Evolutionary conservation across 257 asterid genomes (phyloP), one percentile per base, ranked within the genome.

Genomic region (Coffea eugenioides): DNA sequence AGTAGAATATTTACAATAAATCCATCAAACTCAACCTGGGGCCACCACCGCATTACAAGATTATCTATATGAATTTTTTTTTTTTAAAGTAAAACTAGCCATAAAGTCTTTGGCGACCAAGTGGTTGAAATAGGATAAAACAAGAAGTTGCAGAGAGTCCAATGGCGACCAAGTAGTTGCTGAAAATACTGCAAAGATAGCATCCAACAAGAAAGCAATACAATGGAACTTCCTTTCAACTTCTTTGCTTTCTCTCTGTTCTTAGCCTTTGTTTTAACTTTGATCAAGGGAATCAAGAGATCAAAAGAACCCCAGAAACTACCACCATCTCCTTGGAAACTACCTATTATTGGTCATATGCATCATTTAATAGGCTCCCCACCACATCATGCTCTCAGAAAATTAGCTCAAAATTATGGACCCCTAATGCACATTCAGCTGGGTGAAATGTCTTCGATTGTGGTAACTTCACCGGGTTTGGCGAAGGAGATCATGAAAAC

Each of bases 401-500:
- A 77, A 43, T 67, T 82, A 46, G 39, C 81, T 39, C 27, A 73
- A 66, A 23, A 80, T 27, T 61, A 77, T 34, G 86, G 86, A 21
- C 84, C 80, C 11, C 31, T 43, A 6, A 85, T 82, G 84, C 71
- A 77, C 8, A 74, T 80, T 52, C 76, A 82, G 49, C 82, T 82
- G 0, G 82, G 86, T 52, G 77, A 75, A 70, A 62, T 73, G 43
- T 80, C 82, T 61, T 73, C 77, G 13, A 39, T 85, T 68, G 79
- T 80, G 2, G 14, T 73, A 39, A 39, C 61, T 13, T 54, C 61
- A 4, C 61, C 87, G 10, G 62, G 79, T 11, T 25, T 81, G 59
- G 87, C 87, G 21, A 83, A 78, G 74, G 71, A 83, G 76, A 66
- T 86, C 51, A 13, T 83, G 59, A 84, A 79, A 82, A 83, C 81